Conservation (phyloP, 225 moss, liverwort and hornwort genomes). For the Neckera pumila region DNA sequence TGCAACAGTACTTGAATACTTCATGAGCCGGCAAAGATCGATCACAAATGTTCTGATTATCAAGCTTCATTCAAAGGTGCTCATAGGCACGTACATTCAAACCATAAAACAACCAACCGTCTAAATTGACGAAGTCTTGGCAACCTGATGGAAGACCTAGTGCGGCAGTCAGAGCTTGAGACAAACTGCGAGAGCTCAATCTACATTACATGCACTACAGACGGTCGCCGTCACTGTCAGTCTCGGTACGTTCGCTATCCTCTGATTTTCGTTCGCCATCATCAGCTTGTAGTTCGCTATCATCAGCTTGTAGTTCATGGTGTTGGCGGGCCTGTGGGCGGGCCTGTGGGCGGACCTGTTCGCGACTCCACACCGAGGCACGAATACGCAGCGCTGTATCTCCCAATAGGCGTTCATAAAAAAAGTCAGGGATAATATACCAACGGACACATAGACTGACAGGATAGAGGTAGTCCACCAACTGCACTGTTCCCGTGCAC, state of each 20-base stretch:
- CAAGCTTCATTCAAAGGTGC: neutral
- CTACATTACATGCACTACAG: too few relatives aligned
- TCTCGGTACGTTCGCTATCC: too few relatives aligned
- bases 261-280: too few relatives aligned
- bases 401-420: too few relatives aligned
- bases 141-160: neutral
- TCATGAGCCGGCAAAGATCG: neutral
- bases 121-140: neutral
- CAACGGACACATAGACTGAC: neutral
- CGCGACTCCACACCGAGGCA: too few relatives aligned
- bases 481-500: too few relatives aligned
- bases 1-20: neutral
- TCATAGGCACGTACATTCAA: neutral
- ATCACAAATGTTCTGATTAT: neutral
- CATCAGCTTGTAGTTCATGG: too few relatives aligned
- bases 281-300: too few relatives aligned
- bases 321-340: too few relatives aligned
- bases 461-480: neutral
- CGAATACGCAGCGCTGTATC: too few relatives aligned
- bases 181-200: neutral
- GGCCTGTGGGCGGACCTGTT: too few relatives aligned
- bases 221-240: too few relatives aligned
- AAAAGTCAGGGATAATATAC: neutral
- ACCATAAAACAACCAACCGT: neutral
- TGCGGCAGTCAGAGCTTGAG: neutral